Conservation (phyloP, 176 grass and related monocot species). For the Ampelocalamus luodianensis region DNA sequence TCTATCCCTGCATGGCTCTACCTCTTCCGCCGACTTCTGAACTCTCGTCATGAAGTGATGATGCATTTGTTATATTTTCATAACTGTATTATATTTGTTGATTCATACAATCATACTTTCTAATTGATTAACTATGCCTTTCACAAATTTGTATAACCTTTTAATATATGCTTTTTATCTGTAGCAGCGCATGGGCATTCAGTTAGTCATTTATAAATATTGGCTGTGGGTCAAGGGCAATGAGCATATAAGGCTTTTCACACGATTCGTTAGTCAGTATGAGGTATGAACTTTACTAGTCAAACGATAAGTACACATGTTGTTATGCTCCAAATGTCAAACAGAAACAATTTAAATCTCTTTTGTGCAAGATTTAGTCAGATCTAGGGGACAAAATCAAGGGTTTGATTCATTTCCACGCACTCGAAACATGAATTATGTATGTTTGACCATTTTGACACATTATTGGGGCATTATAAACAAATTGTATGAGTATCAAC, state of each 20-base stretch:
- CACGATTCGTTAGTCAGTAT: not conserved
- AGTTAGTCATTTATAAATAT: no score
- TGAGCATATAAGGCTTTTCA: constrained; percentile 17
- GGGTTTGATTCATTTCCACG: not conserved
- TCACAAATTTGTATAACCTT: no score
- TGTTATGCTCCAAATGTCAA: not conserved
- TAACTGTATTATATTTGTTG: no score
- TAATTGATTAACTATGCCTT: no score
- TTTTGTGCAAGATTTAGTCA: not conserved
- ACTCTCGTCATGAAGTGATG: no score
- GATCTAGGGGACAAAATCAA: not conserved
- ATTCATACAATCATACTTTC: no score
- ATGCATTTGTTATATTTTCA: no score
- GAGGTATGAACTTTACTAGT: not conserved
- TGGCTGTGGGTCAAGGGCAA: constrained; percentile 1
- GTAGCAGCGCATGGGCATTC: no score
- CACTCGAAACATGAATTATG: not conserved
- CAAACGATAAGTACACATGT: not conserved
- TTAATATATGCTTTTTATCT: no score
- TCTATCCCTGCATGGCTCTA: no score
- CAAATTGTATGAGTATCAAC: not conserved
- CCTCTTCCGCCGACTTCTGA: no score
- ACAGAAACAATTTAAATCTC: not conserved
- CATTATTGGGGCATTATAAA: not conserved
- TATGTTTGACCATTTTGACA: not conserved